Evolutionary conservation across 345 rosid genomes (phyloP), one percentile per base, ranked within the genome.

Genomic region (Psidium guajava): DNA sequence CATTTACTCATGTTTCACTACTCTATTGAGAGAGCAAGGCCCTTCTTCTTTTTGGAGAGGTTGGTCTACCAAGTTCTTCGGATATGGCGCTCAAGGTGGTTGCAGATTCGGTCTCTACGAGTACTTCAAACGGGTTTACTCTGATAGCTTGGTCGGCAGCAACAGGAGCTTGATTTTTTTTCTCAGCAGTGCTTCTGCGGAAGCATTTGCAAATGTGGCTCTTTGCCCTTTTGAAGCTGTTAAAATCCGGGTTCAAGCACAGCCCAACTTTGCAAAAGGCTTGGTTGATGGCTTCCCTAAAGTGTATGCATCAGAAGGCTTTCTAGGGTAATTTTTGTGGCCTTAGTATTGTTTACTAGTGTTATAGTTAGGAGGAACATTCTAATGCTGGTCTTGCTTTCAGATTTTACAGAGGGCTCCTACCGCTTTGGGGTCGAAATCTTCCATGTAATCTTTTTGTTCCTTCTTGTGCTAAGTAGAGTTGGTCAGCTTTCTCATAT

Each of bases 51-150:
- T 94, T 55, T 94, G 94, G 94, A 94, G 95, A 86, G 96, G 95
- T 82, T 93, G 96, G 94, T 87, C 92, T 16, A 93, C 91, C 32
- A 94, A 92, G 90, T 87, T 93, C 16, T 87, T 91, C 55, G 96
- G 95, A 61, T 92, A 92, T 86, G 94, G 95, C 75, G 90, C 84
- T 87, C 95, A 94, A 89, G 97, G 95, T 18, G 95, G 94, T 86
- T 92, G 92, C 93, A 94, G 88, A 87, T 93, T 92, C 22, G 94
- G 95, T 59, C 91, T 94, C 82, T 93, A 94, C 18, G 95, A 94
- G 83, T 94, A 92, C 90, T 93, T 94, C 84, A 92, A 91, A 90
- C 90, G 84, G 82, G 88, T 90, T 83, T 94, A 93, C 86, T 85
- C 94, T 4, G 86, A 88, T 87, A 82, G 86, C 77, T 86, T 90